phyloP scores from a whole-genome alignment of 352 stramenopile species.

The Pythium monospermum region DNA sequence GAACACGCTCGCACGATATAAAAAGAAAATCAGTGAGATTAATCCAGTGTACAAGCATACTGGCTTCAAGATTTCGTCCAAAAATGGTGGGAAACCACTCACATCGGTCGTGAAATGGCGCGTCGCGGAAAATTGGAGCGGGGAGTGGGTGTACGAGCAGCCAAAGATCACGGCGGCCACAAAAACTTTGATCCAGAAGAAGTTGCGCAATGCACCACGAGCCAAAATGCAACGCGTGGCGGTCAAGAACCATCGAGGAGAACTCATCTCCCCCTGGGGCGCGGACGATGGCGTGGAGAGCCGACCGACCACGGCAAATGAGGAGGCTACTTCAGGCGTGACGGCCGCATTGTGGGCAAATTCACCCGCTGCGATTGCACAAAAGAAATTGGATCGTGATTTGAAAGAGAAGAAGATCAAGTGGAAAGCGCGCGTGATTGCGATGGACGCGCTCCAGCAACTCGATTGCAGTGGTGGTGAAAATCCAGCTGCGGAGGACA shows the following conservation, averaged over 20 bases:
- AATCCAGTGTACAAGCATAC: slow-evolving; percentile 49
- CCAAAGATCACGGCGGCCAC: slow-evolving; percentile 22
- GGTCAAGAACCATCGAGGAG: slow-evolving; percentile 47
- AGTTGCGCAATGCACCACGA: slow-evolving; percentile 26
- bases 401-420: slow-evolving; percentile 27
- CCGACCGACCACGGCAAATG: neutral
- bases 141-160: slow-evolving; percentile 59
- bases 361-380: slow-evolving; percentile 1
- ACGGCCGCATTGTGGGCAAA: neutral
- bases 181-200: slow-evolving; percentile 37
- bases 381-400: slow-evolving; percentile 16
- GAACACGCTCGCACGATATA: slow-evolving; percentile 52
- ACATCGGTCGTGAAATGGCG: slow-evolving; percentile 31
- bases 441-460: slow-evolving; percentile 50
- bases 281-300: slow-evolving; percentile 3
- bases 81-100: slow-evolving; percentile 22
- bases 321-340: neutral
- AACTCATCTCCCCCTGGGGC: slow-evolving; percentile 33
- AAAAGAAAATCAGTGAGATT: slow-evolving; percentile 49
- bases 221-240: slow-evolving; percentile 24
- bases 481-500: neutral
- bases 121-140: slow-evolving; percentile 53
- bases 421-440: slow-evolving; percentile 46
- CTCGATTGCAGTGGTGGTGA: slow-evolving; percentile 13
- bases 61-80: slow-evolving; percentile 24